Evolutionary conservation across 805 yeast genomes (phyloP).

Genomic region (Nakazawaea ambrosiae): DNA sequence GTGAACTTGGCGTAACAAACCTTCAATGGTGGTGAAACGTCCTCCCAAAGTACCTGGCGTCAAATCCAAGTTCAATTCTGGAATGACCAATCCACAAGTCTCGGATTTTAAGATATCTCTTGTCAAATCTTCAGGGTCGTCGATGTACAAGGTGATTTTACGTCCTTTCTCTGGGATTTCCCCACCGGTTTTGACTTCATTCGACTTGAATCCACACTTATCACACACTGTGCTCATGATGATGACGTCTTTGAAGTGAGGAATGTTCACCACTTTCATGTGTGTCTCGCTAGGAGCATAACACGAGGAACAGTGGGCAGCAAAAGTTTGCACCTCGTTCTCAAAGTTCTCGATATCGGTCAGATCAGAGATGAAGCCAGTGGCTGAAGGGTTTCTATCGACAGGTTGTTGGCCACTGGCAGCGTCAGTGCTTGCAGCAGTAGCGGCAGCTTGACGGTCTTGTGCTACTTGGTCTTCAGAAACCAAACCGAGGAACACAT

Average conservation of each 20-base stretch:
- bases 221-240: constrained; percentile 94
- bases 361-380: constrained; percentile 61
- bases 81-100: constrained; percentile 78
- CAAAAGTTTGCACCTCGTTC: constrained; percentile 90
- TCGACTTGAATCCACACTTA: constrained; percentile 89
- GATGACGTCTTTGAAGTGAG: constrained; percentile 96
- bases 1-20: constrained; percentile 78
- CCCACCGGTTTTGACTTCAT: constrained; percentile 98
- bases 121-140: constrained; percentile 87
- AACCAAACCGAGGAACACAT: constrained; percentile 73
- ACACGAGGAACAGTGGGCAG: constrained; percentile 91
- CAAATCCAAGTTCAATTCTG: constrained; percentile 85
- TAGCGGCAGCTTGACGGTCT: constrained; percentile 34
- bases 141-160: constrained; percentile 62
- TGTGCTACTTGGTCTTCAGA: constrained; percentile 58
- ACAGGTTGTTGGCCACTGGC: constrained; percentile 23
- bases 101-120: constrained; percentile 94
- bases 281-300: constrained; percentile 78
- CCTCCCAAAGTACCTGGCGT: constrained; percentile 98
- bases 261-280: constrained; percentile 94
- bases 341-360: constrained; percentile 78
- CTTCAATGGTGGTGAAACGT: constrained; percentile 95
- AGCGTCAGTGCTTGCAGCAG: constrained; percentile 17
- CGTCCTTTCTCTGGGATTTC: constrained; percentile 85
- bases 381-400: constrained; percentile 31